These are phyloP conservation scores for Byssothecium circinans DNA, from an alignment of 2,329 filamentous ascomycete species.

Conservation along the genomic window DNA sequence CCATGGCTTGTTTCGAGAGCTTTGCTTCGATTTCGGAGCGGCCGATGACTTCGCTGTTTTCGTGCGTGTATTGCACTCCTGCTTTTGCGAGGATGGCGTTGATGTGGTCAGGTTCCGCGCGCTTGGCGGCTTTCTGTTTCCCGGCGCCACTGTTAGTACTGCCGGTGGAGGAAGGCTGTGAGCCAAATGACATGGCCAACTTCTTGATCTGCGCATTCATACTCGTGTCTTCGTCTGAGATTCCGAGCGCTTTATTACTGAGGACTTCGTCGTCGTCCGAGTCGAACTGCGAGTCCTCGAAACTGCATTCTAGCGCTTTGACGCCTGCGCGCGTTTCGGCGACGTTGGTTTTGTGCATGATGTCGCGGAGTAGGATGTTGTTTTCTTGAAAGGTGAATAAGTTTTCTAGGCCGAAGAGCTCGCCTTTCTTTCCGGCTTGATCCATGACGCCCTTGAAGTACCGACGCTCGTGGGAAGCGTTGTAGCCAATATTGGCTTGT, in stretches of 20 bases:
- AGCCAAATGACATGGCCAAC: slow-evolving; percentile 37
- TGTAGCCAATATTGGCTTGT: slow-evolving; percentile 96
- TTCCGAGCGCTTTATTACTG: slow-evolving; percentile 29
- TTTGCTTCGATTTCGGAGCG: slow-evolving; percentile 88
- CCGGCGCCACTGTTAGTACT: slow-evolving; percentile 30
- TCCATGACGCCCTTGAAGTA: slow-evolving; percentile 97
- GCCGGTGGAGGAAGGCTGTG: slow-evolving; percentile 1
- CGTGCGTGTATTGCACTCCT: slow-evolving; percentile 92
- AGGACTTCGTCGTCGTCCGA: slow-evolving; percentile 30
- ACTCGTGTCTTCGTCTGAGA: slow-evolving; percentile 31
- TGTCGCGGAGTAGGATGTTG: slow-evolving; percentile 83
- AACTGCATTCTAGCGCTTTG: slow-evolving; percentile 72
- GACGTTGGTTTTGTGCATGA: slow-evolving; percentile 97
- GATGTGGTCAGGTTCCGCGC: slow-evolving; percentile 67
- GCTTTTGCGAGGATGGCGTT: slow-evolving; percentile 86
- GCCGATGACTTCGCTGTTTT: slow-evolving; percentile 93
- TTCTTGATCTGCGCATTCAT: slow-evolving; percentile 63
- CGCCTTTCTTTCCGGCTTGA: slow-evolving; percentile 77
- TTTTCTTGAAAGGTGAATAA: slow-evolving; percentile 81
- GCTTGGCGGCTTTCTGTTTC: slow-evolving; percentile 44
- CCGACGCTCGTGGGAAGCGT: slow-evolving; percentile 83
- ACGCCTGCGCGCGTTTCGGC: slow-evolving; percentile 89
- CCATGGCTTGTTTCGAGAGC: slow-evolving; percentile 74
- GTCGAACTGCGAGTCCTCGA: slow-evolving; percentile 33
- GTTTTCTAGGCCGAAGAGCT: slow-evolving; percentile 89